phyloP scores from a whole-genome alignment of 2,329 filamentous ascomycete genomes.

The Chalaropsis ovoidea region DNA sequence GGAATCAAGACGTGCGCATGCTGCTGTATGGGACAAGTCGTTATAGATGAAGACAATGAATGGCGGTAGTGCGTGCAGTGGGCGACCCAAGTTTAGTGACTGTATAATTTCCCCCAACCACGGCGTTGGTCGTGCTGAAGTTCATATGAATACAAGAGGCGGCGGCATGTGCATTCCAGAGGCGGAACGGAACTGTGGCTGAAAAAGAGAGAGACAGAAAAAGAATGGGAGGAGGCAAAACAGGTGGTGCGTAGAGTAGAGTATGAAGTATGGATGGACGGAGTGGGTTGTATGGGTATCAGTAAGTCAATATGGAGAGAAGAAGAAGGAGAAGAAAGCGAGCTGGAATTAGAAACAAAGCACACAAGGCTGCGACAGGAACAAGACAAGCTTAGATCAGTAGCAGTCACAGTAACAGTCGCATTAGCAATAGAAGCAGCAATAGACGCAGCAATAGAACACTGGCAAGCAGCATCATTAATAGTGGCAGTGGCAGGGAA shows the following conservation, averaged over 20 bases:
- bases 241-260: constrained; percentile 10
- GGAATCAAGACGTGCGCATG: constrained; percentile 13
- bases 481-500: no score
- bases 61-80: neutral
- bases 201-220: constrained; percentile 7
- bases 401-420: neutral
- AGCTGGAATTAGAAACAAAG: constrained; percentile 14
- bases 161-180: constrained; percentile 22
- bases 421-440: no score
- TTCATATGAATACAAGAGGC: constrained; percentile 22
- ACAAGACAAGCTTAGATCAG: neutral
- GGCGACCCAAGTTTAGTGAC: neutral
- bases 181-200: constrained; percentile 13
- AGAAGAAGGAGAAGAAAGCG: constrained; percentile 1
- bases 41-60: neutral
- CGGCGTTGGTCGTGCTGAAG: neutral
- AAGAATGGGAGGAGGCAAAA: constrained; percentile 8
- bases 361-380: constrained; percentile 11
- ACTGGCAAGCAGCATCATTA: no score
- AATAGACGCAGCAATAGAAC: no score
- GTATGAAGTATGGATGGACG: neutral
- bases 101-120: constrained; percentile 9
- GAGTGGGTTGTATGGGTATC: constrained; percentile 10
- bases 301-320: constrained; percentile 17
- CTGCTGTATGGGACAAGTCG: constrained; percentile 1